Evolutionary conservation across 768 basidiomycete species (phyloP).

Genomic region (Daedaleopsis sinensis): DNA sequence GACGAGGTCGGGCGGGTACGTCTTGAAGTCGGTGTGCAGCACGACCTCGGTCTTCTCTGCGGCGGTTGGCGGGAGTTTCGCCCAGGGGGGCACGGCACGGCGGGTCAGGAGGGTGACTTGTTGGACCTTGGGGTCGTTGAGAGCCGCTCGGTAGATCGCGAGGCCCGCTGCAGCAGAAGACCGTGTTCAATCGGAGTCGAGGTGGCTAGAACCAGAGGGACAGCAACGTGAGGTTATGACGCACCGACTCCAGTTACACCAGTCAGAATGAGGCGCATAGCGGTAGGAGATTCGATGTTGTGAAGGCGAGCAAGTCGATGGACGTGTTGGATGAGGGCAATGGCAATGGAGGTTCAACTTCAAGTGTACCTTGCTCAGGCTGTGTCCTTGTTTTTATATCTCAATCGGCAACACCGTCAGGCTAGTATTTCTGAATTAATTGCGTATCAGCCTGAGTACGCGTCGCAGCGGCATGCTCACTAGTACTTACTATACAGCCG

Average conservation of each 20-base stretch:
- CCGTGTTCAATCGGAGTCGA: neutral
- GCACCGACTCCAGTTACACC: conserved; percentile 7
- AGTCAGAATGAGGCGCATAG: conserved; percentile 2
- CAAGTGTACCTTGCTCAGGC: too few species aligned
- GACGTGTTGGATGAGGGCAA: too few species aligned
- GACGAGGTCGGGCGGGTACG: conserved; percentile 35
- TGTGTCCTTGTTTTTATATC: too few species aligned
- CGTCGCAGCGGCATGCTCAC: too few species aligned
- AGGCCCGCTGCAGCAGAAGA: conserved; percentile 34
- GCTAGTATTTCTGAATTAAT: too few species aligned
- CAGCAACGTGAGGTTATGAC: neutral
- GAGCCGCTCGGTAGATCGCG: conserved; percentile 36
- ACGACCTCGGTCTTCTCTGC: conserved; percentile 34
- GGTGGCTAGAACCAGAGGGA: too few species aligned
- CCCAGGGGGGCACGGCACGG: conserved; percentile 36
- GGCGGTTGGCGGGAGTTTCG: conserved; percentile 31
- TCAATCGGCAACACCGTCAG: too few species aligned
- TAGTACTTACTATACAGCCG: too few species aligned
- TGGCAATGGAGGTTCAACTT: too few species aligned
- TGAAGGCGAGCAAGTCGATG: too few species aligned
- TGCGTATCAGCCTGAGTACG: too few species aligned
- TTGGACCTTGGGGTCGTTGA: conserved; percentile 32
- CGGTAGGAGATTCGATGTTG: neutral
- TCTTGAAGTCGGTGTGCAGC: conserved; percentile 37
- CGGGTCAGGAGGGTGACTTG: conserved; percentile 38